Conservation (phyloP, 345 rosid species). For the Aquilaria malaccensis region DNA sequence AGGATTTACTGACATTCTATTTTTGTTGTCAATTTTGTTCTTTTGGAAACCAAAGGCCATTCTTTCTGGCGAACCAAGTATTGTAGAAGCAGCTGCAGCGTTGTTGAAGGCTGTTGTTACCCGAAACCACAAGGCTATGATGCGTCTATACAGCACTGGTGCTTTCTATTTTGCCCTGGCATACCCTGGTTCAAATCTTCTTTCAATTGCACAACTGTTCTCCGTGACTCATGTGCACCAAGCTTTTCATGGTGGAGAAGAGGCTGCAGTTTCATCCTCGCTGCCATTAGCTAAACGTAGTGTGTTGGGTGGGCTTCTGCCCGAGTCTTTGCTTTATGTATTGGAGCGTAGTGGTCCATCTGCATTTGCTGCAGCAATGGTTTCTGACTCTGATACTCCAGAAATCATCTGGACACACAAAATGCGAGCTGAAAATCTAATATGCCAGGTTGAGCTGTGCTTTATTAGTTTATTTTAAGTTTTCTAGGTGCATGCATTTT, state of each 20-base stretch:
- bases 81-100: slow-evolving; percentile 94
- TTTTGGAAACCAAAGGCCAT: slow-evolving; percentile 45
- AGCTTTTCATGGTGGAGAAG: slow-evolving; percentile 99
- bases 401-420: slow-evolving; percentile 99
- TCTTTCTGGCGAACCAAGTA: slow-evolving; percentile 95
- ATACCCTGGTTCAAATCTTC: slow-evolving; percentile 96
- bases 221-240: slow-evolving; percentile 92
- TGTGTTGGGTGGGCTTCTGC: slow-evolving; percentile 98
- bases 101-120: slow-evolving; percentile 91
- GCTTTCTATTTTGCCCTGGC: slow-evolving; percentile 93
- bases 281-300: slow-evolving; percentile 96
- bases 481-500: not conserved
- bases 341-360: slow-evolving; percentile 95
- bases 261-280: slow-evolving; percentile 96
- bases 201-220: slow-evolving; percentile 85
- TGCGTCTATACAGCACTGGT: slow-evolving; percentile 92
- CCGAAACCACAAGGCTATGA: slow-evolving; percentile 98
- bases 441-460: slow-evolving; percentile 53
- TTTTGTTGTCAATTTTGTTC: slow-evolving; percentile 9
- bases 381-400: slow-evolving; percentile 98
- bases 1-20: not conserved
- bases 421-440: slow-evolving; percentile 98
- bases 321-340: slow-evolving; percentile 92
- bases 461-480: slow-evolving; percentile 3
- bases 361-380: slow-evolving; percentile 99